These are phyloP conservation scores for Acanthochlamys bracteata DNA, from an alignment of 106 monocot genomes.

Conservation along the genomic window DNA sequence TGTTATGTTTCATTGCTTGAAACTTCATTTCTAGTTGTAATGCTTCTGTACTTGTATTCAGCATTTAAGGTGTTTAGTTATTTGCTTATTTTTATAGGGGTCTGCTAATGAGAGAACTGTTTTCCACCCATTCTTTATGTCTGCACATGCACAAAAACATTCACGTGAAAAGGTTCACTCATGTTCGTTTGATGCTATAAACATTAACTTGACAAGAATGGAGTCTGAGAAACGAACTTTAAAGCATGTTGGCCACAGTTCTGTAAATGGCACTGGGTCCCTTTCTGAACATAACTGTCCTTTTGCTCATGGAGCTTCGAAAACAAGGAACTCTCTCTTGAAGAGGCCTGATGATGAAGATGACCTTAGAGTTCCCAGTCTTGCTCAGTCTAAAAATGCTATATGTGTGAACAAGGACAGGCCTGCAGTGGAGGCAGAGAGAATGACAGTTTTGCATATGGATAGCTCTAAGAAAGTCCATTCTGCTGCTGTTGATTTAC, in stretches of 20 bases:
- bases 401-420: slow-evolving; percentile 13
- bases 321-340: slow-evolving; percentile 5
- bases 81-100: slow-evolving; percentile 9
- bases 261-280: slow-evolving; percentile 4
- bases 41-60: no score
- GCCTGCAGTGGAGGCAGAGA: slow-evolving; percentile 8
- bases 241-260: slow-evolving; percentile 1
- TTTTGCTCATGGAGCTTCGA: background rate
- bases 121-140: slow-evolving; percentile 4
- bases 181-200: slow-evolving; percentile 4
- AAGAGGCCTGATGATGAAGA: slow-evolving; percentile 32
- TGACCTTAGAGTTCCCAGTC: slow-evolving; percentile 71
- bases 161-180: slow-evolving; percentile 4
- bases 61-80: background rate
- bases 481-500: slow-evolving; percentile 12
- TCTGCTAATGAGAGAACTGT: slow-evolving; percentile 1
- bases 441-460: background rate
- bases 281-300: slow-evolving; percentile 13
- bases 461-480: slow-evolving; percentile 7
- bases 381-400: slow-evolving; percentile 17
- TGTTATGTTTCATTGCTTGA: no score
- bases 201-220: background rate
- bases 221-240: slow-evolving; percentile 4
- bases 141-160: slow-evolving; percentile 9
- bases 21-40: background rate